phyloP scores from a whole-genome alignment of 164 flowering plant species.

The Magnolia kwangsiensis region DNA sequence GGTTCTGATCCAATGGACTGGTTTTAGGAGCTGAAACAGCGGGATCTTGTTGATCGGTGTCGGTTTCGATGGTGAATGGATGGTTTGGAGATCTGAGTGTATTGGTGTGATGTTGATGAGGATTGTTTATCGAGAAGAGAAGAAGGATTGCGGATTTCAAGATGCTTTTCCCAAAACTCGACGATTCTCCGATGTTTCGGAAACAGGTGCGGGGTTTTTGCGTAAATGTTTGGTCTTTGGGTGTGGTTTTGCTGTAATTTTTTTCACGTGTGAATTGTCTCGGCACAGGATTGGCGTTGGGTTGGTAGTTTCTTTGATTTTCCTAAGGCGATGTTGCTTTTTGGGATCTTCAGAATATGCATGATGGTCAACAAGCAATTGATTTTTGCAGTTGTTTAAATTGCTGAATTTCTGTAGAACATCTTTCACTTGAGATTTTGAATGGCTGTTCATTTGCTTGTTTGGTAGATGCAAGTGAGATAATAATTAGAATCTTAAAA shows the following conservation, averaged over 20 bases:
- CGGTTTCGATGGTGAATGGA: slow-evolving; percentile 2
- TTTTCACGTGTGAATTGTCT: too few species aligned
- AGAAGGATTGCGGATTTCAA: slow-evolving; percentile 17
- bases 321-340: too few species aligned
- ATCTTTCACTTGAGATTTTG: not conserved
- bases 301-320: too few species aligned
- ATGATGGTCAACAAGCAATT: not conserved
- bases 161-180: slow-evolving; percentile 94
- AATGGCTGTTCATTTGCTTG: not conserved
- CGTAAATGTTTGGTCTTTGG: not conserved
- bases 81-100: slow-evolving; percentile 19
- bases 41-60: not conserved
- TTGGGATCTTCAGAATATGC: too few species aligned
- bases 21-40: not conserved
- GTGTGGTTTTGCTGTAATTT: too few species aligned
- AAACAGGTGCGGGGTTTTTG: slow-evolving; percentile 56
- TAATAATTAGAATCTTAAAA: too few species aligned
- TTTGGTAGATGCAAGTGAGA: not conserved
- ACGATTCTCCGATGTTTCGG: slow-evolving; percentile 99
- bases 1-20: not conserved
- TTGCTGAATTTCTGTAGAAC: not conserved
- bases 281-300: too few species aligned
- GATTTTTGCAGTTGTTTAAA: not conserved
- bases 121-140: slow-evolving; percentile 10
- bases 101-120: slow-evolving; percentile 24